These are phyloP conservation scores for Peribolospora baueri DNA, from an alignment of 768 basidiomycete genomes.

Conservation along the genomic window DNA sequence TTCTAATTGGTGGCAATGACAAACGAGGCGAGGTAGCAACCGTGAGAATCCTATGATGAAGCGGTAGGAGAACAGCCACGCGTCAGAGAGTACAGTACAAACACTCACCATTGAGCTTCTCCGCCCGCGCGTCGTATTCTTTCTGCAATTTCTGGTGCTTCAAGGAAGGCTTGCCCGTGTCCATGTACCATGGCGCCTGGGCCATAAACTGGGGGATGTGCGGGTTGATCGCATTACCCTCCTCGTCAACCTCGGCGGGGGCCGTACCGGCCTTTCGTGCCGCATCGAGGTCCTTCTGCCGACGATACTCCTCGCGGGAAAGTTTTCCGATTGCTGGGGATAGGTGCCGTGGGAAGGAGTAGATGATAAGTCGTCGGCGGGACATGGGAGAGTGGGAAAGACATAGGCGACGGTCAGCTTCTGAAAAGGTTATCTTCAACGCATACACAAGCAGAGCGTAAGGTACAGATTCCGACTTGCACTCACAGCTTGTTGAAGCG, in stretches of 20 bases:
- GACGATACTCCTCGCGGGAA: constrained; percentile 78
- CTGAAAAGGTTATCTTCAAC: too few species aligned
- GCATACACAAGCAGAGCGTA: too few species aligned
- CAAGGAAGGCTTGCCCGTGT: constrained; percentile 76
- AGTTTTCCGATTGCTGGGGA: constrained; percentile 41
- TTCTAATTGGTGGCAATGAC: neutral
- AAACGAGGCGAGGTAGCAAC: neutral
- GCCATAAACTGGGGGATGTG: constrained; percentile 99
- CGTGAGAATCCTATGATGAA: neutral
- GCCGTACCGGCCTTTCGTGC: constrained; percentile 97
- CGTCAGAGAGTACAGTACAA: neutral
- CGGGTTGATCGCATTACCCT: constrained; percentile 88
- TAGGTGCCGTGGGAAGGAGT: too few species aligned
- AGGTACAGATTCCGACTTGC: too few species aligned
- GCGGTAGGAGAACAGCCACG: neutral
- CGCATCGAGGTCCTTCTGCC: constrained; percentile 90
- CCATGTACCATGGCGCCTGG: constrained; percentile 95
- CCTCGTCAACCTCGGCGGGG: constrained; percentile 79
- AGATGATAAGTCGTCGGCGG: too few species aligned
- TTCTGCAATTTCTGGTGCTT: constrained; percentile 68
- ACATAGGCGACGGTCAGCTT: too few species aligned
- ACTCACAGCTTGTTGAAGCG: too few species aligned
- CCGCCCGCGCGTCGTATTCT: constrained; percentile 32
- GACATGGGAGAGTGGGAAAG: too few species aligned
- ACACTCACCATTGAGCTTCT: constrained; percentile 35